Base-by-base conservation (phyloP, 345 rosid genomes). In the Pugionium cornutum region DNA sequence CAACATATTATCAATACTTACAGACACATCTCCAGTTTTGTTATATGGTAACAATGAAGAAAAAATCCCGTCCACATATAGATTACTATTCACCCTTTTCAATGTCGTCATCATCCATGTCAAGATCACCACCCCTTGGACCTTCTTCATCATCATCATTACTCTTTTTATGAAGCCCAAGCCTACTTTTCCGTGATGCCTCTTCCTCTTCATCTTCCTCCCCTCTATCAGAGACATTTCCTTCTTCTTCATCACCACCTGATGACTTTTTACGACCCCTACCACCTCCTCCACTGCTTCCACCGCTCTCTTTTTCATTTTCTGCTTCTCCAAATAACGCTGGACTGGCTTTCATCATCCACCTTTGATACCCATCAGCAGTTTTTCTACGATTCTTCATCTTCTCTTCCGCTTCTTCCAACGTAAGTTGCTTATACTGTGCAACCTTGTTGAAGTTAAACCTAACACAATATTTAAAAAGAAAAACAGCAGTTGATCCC, bases 321-420 rank as follows among this genome's bases (percentile, higher is more conserved):
- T 83, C 98, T 52, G 77, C 83, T 69, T 87, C 98, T 54, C 98
- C 98, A 83, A 92, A 89, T 50, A 91, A 88, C n/a, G 95, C 91
- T 53, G 97, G 78, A 55, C 86, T 48, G 94, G 97, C 90, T 88
- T 94, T 90, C 97, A 94, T 90, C 96, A 94, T 90, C 99, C 97
- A 94, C 73, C 99, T 88, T 75, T 86, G 76, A 73, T 88, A 94
- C 59, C 99, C 99, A 81, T 94, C 99, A 7, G 96, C 99, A 1
- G 96, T 94, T 76, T 88, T 94, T 63, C 92, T 83, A 82, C 97
- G 78, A 49, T 90, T 94, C 80, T 67, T 86, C 91, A 94, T 94
- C 83, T 90, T 94, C 83, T 90, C 99, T 73, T 94, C 97, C 1
- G 97, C 99, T 79, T 94, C 99, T 79, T 94, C 99, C 75, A 94